A percentile compares a stretch with the other conserved stretches of the same genome.
These are phyloP conservation scores for Dicorynia guianensis DNA, from an alignment of 306 rosid genomes.

Conservation along the genomic window DNA sequence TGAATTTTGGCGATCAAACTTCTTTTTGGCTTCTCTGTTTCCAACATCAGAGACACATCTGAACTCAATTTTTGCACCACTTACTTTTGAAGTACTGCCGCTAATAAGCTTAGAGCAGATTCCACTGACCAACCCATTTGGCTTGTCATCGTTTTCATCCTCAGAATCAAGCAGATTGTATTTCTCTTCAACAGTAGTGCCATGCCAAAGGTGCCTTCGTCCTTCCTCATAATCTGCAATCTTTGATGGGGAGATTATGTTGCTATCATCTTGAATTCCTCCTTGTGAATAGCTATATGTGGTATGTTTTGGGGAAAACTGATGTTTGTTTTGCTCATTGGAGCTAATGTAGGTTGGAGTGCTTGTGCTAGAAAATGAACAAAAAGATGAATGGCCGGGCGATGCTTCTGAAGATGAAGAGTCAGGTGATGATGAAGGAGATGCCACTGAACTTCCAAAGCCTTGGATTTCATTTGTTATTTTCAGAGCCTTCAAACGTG, in stretches of 20 bases:
- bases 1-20: slow-evolving; percentile 55
- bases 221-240: slow-evolving; percentile 19
- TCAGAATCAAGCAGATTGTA: slow-evolving; percentile 47
- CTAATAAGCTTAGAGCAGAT: slow-evolving; percentile 61
- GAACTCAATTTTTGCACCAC: slow-evolving; percentile 41
- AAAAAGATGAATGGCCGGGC: slow-evolving; percentile 50
- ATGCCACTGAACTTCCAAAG: slow-evolving; percentile 54
- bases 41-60: slow-evolving; percentile 68
- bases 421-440: slow-evolving; percentile 46
- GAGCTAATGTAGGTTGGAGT: slow-evolving; percentile 41
- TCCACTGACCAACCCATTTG: slow-evolving; percentile 51
- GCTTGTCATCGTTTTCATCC: slow-evolving; percentile 45
- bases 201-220: slow-evolving; percentile 54
- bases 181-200: slow-evolving; percentile 48
- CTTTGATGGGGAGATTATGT: neutral
- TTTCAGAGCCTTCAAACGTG: slow-evolving; percentile 75
- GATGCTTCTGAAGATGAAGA: slow-evolving; percentile 45
- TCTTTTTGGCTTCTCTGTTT: slow-evolving; percentile 42
- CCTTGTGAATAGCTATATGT: slow-evolving; percentile 20
- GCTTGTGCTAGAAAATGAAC: slow-evolving; percentile 51
- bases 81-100: neutral
- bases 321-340: slow-evolving; percentile 27
- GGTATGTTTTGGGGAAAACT: neutral
- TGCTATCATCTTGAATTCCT: slow-evolving; percentile 24
- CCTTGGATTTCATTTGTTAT: slow-evolving; percentile 82